Percentiles rank a stretch among this genome's conserved stretches.
Evolutionary conservation across 208 protist species (phyloP).

Genomic region (Trichomonas vaginalis): DNA sequence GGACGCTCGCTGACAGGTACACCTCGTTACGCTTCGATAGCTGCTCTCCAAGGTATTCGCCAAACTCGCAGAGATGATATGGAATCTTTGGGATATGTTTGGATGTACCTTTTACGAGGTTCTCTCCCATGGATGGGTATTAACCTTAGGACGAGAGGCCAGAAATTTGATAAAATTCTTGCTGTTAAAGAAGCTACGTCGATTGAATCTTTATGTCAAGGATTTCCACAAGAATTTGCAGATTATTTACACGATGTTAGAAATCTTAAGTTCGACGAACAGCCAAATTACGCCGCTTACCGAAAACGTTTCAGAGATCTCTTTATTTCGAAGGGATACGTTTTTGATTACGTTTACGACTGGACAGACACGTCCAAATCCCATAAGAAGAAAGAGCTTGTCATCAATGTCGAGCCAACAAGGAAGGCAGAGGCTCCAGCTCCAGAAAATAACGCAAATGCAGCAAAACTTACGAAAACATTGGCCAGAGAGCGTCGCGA

Average conservation of each 20-base stretch:
- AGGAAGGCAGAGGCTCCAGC: not conserved
- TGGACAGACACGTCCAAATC: slow-evolving; percentile 50
- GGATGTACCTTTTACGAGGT: slow-evolving; percentile 95
- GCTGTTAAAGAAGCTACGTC: slow-evolving; percentile 78
- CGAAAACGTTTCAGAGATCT: slow-evolving; percentile 71
- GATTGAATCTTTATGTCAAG: slow-evolving; percentile 75
- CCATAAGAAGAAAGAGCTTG: not conserved
- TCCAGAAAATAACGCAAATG: not conserved
- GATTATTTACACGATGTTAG: slow-evolving; percentile 85
- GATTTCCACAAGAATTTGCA: slow-evolving; percentile 65
- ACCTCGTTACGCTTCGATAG: slow-evolving; percentile 93
- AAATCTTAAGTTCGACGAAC: slow-evolving; percentile 83
- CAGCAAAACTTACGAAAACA: not conserved
- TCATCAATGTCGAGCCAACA: not conserved
- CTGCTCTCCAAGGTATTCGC: slow-evolving; percentile 96
- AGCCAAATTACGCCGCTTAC: slow-evolving; percentile 92
- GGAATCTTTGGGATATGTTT: slow-evolving; percentile 89
- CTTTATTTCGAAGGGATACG: slow-evolving; percentile 80
- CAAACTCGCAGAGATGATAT: slow-evolving; percentile 44
- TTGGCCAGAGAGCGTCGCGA: not conserved
- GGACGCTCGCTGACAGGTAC: slow-evolving; percentile 97
- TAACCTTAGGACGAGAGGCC: slow-evolving; percentile 71
- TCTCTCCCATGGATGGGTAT: slow-evolving; percentile 45
- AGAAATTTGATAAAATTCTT: slow-evolving; percentile 92
- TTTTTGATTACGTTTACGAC: slow-evolving; percentile 91